Base-by-base conservation (phyloP, 306 rosid species). In the Fragaria iinumae region DNA sequence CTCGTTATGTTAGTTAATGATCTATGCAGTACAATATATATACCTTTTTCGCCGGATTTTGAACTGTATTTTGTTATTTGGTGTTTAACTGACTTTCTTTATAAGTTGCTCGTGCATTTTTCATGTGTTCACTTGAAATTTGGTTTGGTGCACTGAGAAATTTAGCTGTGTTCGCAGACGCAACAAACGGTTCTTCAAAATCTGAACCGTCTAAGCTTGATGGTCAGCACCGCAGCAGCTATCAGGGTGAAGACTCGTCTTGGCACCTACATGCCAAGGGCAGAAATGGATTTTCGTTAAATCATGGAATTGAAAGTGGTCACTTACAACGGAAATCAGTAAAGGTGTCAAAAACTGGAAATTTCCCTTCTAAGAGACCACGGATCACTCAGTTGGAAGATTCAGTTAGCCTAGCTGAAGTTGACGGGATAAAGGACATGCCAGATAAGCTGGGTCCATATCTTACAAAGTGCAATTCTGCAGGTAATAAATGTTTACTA, bases 341-440 rank as follows among this genome's bases (percentile, higher is more conserved):
- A 67, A 92, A 89, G 79, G 67, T 82, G 34, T 82, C 80, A 25
- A 87, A 89, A 87, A 83, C 80, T 80, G 84, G 76, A 80, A 77
- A 76, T 63, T 79, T 87, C 23, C 62, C 81, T 85, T 82, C 89
- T 39, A 92, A 87, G 90, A 89, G 90, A 80, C 86, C 83, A 62
- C 89, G 93, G 56, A 78, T 84, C 49, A 81, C 80, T 74, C 91
- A 77, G 72, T 66, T 79, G 50, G 96, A 89, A 78, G 92, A 85
- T 77, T 83, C 83, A 62, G 23, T 8, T 0, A 74, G 73, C 77
- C 60, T 29, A 36, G 78, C 71, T 79, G 89, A 88, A 62, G 83
- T 71, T 81, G 88, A 89, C 67, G 88, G 86, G 69, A 78, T 82
- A 73, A 89, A 81, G 73, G 91, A 85, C 67, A 59, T 75, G 53